Base-by-base conservation (phyloP, 805 yeast genomes). In the Diddensiella caesifluorescens region DNA sequence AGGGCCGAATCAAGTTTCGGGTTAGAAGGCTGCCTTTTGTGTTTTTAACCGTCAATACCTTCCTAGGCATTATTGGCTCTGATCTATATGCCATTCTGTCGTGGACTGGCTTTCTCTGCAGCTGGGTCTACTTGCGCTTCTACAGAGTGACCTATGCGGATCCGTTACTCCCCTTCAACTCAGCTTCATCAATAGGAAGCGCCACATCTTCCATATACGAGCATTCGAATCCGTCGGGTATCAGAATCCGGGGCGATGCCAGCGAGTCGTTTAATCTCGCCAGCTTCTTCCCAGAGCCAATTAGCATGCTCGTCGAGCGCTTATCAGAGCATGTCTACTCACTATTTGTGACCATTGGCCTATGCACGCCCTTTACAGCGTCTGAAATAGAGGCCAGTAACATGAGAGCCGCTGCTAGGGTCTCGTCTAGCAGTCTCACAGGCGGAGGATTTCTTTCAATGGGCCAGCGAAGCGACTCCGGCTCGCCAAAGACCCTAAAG, bases 231-330 rank as follows among this genome's bases (percentile, higher is more conserved):
- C 45, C 50, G 25, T 37, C 49, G 23, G 54, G 55, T 42, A 12
- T 51, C 25, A 57, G 69, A 19, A 63, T 79, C 7, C 61, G 73
- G 21, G 96, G 97, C 28, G 96, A 88, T 60, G 95, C 96, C 0
- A 80, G 92, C 0, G 96, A 89, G 51, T 83, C 90, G 1, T 89
- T 89, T 67, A 79, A 84, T 42, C 70, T 89, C 48, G 79, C 80
- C 23, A 81, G 82, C 53, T 86, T 89, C 59, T 89, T 89, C 76
- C 97, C 97, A 0, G 77, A 70, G 36, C 57, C 73, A 1, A 26
- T 73, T 2, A 75, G 77, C 42, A 74, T 77, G 2, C 48, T 71
- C 20, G 58, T 86, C 36, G 65, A 68, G 25, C 75, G 78, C 1
- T 52, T 79, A 0, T 79, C 80, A 46, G 60, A 74, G 32, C 57